Percentiles rank a stretch among this genome's conserved stretches.
Conservation (phyloP, 495 filamentous ascomycete species). For the Annulohypoxylon bovei region DNA sequence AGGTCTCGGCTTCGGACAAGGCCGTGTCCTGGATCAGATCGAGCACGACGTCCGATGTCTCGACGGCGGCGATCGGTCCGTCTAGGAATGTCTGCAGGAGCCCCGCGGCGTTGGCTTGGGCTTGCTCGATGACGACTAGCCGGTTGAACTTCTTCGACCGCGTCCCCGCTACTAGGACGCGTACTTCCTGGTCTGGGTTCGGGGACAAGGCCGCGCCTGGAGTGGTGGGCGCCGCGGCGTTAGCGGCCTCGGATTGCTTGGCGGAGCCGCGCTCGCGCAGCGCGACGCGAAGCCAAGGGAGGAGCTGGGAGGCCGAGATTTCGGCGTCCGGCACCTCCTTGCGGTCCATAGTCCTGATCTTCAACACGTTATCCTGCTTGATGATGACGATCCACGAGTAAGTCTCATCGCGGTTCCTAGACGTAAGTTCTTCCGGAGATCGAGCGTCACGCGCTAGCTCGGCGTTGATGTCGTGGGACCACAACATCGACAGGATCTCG, state of each 20-base stretch:
- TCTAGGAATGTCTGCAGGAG: slow-evolving; percentile 72
- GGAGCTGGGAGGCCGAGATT: slow-evolving; percentile 75
- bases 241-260: slow-evolving; percentile 52
- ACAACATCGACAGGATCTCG: slow-evolving; percentile 80
- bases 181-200: slow-evolving; percentile 75
- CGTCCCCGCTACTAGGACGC: slow-evolving; percentile 80
- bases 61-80: slow-evolving; percentile 86
- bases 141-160: slow-evolving; percentile 92
- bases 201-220: slow-evolving; percentile 41
- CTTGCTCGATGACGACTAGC: slow-evolving; percentile 83
- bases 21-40: slow-evolving; percentile 78
- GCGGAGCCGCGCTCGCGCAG: slow-evolving; percentile 72
- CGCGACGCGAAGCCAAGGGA: slow-evolving; percentile 83
- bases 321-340: slow-evolving; percentile 81
- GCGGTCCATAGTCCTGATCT: slow-evolving; percentile 76
- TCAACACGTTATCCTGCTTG: slow-evolving; percentile 80
- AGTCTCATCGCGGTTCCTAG: slow-evolving; percentile 74
- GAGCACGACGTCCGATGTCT: slow-evolving; percentile 86
- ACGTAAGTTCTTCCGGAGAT: slow-evolving; percentile 79
- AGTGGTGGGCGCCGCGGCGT: slow-evolving; percentile 55
- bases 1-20: slow-evolving; percentile 84
- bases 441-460: slow-evolving; percentile 82
- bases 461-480: slow-evolving; percentile 86
- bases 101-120: slow-evolving; percentile 69
- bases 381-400: slow-evolving; percentile 89